Evolutionary conservation across 768 basidiomycete genomes (phyloP).

Genomic region (Boletus vinaceobasis): DNA sequence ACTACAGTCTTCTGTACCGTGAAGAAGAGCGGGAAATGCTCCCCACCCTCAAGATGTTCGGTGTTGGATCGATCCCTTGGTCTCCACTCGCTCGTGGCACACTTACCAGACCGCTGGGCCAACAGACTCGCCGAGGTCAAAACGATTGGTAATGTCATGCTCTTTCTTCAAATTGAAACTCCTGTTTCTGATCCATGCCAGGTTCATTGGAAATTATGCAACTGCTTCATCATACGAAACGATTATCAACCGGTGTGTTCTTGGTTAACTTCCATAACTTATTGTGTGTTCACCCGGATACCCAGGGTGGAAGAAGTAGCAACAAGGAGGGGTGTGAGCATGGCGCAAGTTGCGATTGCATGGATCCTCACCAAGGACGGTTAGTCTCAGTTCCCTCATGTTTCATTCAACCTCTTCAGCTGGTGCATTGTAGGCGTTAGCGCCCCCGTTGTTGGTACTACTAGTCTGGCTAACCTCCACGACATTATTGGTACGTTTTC

Average conservation of each 20-base stretch:
- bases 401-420: neutral
- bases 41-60: slow-evolving; percentile 46
- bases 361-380: slow-evolving; percentile 36
- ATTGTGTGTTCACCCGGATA: neutral
- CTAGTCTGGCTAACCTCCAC: slow-evolving; percentile 37
- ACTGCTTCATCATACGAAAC: slow-evolving; percentile 23
- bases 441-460: slow-evolving; percentile 46
- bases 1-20: slow-evolving; percentile 53
- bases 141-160: slow-evolving; percentile 20
- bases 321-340: slow-evolving; percentile 34
- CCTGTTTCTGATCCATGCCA: slow-evolving; percentile 8
- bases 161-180: neutral
- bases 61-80: slow-evolving; percentile 47
- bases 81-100: slow-evolving; percentile 39
- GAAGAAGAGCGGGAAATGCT: slow-evolving; percentile 63
- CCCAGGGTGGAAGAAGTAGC: slow-evolving; percentile 41
- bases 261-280: neutral
- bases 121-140: slow-evolving; percentile 26
- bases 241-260: slow-evolving; percentile 27
- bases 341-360: slow-evolving; percentile 43
- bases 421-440: slow-evolving; percentile 26
- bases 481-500: slow-evolving; percentile 37
- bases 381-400: slow-evolving; percentile 1
- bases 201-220: slow-evolving; percentile 27
- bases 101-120: slow-evolving; percentile 33